A percentile compares a stretch with the other conserved stretches of the same genome.
Evolutionary conservation across 345 rosid genomes (phyloP).

Genomic region (Angophora floribunda): DNA sequence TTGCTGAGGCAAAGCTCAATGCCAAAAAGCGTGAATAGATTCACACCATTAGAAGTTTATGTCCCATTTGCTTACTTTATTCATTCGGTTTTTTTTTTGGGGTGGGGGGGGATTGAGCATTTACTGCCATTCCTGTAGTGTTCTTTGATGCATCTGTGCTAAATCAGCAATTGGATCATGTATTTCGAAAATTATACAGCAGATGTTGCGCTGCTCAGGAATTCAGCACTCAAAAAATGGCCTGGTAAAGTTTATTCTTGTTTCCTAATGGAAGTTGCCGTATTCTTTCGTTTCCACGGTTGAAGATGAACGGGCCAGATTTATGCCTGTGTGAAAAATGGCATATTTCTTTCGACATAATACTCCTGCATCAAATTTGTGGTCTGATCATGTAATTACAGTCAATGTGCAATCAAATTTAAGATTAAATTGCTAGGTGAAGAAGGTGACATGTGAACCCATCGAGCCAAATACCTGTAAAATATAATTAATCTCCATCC

Average conservation of each 20-base stretch:
- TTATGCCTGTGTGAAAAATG: neutral
- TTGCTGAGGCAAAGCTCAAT: constrained; percentile 50
- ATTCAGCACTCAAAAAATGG: neutral
- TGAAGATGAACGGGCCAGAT: neutral
- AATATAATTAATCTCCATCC: neutral
- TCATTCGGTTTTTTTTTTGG: neutral
- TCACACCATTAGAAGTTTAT: neutral
- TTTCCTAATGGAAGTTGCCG: neutral
- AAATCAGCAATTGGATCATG: neutral
- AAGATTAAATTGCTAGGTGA: neutral
- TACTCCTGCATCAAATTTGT: too few relatives aligned
- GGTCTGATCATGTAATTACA: neutral
- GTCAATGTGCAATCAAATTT: neutral
- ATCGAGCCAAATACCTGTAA: neutral
- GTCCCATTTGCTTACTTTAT: neutral
- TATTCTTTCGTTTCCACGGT: neutral
- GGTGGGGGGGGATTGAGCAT: neutral
- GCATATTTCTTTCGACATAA: neutral
- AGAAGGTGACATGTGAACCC: neutral
- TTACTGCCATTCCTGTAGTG: neutral
- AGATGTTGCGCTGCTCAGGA: neutral
- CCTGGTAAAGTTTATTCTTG: neutral
- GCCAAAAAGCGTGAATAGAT: constrained; percentile 56
- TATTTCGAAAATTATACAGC: neutral
- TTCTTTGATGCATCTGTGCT: neutral